Conservation (phyloP, 192 early-diverging fungal genomes). For the Backusella liffmaniae region DNA sequence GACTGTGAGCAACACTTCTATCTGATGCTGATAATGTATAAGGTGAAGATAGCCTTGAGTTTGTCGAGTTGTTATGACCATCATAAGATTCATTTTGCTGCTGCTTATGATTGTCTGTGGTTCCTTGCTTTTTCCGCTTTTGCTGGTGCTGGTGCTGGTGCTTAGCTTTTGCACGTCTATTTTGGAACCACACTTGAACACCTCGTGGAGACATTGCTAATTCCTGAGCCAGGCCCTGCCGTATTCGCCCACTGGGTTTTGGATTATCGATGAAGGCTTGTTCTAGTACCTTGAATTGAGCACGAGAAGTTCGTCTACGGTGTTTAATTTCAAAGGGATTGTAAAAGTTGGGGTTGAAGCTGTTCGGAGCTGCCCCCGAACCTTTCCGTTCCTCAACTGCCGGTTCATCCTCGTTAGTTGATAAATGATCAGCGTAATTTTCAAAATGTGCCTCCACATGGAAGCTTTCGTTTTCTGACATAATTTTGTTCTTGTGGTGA, state of each 20-base stretch:
- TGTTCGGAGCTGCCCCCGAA: slow-evolving; percentile 14
- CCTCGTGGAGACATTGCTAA: slow-evolving; percentile 71
- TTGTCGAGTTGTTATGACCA: background rate
- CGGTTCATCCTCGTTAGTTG: background rate
- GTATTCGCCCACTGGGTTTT: slow-evolving; percentile 65
- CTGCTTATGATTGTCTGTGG: background rate
- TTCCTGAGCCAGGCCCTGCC: slow-evolving; percentile 56
- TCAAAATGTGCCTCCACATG: background rate
- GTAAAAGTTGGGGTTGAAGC: slow-evolving; percentile 70
- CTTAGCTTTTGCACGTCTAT: slow-evolving; percentile 77
- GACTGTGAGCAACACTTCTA: background rate
- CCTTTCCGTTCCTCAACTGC: background rate
- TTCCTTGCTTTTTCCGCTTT: slow-evolving; percentile 21
- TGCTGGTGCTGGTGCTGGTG: slow-evolving; percentile 26
- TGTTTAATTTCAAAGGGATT: slow-evolving; percentile 80
- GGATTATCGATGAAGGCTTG: slow-evolving; percentile 65
- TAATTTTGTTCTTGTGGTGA: background rate
- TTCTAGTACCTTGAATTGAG: slow-evolving; percentile 70
- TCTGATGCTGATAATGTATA: slow-evolving; percentile 11
- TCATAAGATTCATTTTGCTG: background rate
- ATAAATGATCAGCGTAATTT: background rate
- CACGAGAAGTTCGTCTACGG: slow-evolving; percentile 67
- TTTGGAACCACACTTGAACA: slow-evolving; percentile 87
- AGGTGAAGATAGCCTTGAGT: slow-evolving; percentile 4
- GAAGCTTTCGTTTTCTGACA: slow-evolving; percentile 4